Evolutionary conservation across 2,329 filamentous ascomycete species (phyloP).

Genomic region (Calonectria honghensis): DNA sequence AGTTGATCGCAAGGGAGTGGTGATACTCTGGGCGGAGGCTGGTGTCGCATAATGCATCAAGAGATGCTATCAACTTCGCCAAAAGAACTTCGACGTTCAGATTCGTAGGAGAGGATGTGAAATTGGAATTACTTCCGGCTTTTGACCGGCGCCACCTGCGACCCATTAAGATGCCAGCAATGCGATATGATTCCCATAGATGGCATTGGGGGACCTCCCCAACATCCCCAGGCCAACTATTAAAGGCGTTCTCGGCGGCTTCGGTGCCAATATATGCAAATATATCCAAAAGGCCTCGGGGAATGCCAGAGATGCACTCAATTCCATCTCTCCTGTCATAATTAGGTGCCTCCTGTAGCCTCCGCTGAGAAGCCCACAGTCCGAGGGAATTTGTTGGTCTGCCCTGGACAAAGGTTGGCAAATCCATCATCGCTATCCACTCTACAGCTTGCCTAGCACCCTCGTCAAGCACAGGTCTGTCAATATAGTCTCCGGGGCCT

Average conservation of each 20-base stretch:
- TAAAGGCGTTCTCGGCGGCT: conserved; percentile 46
- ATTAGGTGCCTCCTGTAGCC: conserved; percentile 20
- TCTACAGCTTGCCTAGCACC: conserved; percentile 35
- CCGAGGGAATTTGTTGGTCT: conserved; percentile 38
- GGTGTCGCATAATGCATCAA: conserved; percentile 52
- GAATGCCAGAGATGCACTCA: conserved; percentile 54
- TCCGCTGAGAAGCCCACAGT: conserved; percentile 41
- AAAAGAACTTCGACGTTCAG: conserved; percentile 46
- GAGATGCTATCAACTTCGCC: conserved; percentile 49
- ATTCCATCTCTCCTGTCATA: conserved; percentile 34
- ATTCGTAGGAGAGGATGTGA: not conserved
- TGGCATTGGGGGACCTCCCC: conserved; percentile 54
- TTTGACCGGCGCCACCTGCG: conserved; percentile 40
- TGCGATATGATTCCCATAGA: conserved; percentile 55
- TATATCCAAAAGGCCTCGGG: conserved; percentile 54
- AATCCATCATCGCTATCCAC: conserved; percentile 48
- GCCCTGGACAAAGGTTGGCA: conserved; percentile 48
- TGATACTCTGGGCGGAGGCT: conserved; percentile 36
- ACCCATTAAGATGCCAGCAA: conserved; percentile 51
- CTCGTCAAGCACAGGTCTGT: not conserved
- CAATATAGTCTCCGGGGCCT: not conserved
- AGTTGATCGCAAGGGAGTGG: conserved; percentile 51
- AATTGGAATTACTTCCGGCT: not conserved
- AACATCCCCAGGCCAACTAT: conserved; percentile 52
- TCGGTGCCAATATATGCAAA: conserved; percentile 45